phyloP scores from a whole-genome alignment of 1,139 yeast genomes.

The Candida sp. region DNA sequence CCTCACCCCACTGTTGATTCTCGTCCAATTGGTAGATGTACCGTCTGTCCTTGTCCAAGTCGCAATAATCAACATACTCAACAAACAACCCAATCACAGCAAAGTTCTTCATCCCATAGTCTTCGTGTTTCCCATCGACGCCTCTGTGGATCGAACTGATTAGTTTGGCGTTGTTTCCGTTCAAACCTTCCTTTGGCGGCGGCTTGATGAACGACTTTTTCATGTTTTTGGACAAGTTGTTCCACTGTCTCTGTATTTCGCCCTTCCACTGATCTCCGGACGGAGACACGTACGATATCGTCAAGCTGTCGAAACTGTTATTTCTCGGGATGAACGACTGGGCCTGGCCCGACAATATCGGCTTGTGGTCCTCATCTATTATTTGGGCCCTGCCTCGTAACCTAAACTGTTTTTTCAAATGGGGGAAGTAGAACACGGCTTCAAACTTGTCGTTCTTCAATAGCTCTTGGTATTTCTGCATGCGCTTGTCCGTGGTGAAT shows the following conservation, averaged over 20 bases:
- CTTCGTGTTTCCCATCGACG: conserved; percentile 81
- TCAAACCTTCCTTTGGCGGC: conserved; percentile 62
- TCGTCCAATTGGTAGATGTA: conserved; percentile 56
- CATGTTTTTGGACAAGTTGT: conserved; percentile 54
- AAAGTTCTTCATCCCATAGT: conserved; percentile 69
- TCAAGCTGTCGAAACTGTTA: conserved; percentile 7
- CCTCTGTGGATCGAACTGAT: conserved; percentile 80
- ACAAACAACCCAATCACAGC: conserved; percentile 72
- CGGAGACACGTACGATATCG: conserved; percentile 43
- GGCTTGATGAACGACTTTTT: conserved; percentile 77
- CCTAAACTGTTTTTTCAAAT: conserved; percentile 68
- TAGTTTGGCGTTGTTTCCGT: conserved; percentile 57
- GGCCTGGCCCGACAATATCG: conserved; percentile 37
- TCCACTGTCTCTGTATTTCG: conserved; percentile 73
- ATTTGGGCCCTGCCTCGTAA: conserved; percentile 67
- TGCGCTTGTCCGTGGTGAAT: conserved; percentile 75
- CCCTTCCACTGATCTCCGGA: conserved; percentile 63
- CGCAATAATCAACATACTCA: conserved; percentile 74
- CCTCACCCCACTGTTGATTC: conserved; percentile 73
- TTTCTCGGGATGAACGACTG: conserved; percentile 22
- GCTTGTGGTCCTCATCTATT: conserved; percentile 37
- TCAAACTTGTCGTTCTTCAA: conserved; percentile 59
- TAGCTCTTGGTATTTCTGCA: conserved; percentile 64
- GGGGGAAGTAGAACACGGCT: conserved; percentile 75
- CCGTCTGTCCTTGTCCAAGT: conserved; percentile 61